Percentiles rank a stretch among this genome's conserved stretches.
phyloP scores from a whole-genome alignment of 2,329 filamentous ascomycete genomes.

The Pyrenochaeta sp. region DNA sequence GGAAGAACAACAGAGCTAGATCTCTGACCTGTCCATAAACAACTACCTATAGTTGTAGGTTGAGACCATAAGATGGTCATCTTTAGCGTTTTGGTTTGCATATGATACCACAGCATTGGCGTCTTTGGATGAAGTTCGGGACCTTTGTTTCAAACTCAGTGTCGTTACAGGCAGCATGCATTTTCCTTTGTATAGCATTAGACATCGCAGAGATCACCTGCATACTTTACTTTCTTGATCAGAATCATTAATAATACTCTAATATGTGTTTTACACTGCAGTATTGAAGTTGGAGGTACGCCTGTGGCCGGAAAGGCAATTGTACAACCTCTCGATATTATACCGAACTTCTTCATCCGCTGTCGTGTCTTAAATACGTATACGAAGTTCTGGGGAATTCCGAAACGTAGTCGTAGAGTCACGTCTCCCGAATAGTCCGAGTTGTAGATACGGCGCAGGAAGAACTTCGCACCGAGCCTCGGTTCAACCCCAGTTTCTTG shows the following conservation, averaged over 20 bases:
- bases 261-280: not conserved
- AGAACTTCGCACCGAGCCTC: conserved; percentile 28
- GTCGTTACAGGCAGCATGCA: not conserved
- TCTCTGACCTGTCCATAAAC: conserved; percentile 43
- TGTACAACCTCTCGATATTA: no score
- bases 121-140: not conserved
- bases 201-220: conserved; percentile 1
- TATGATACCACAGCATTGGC: conserved; percentile 21
- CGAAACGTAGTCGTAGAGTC: no score
- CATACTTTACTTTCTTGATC: conserved; percentile 1
- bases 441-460: not conserved
- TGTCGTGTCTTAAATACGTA: no score
- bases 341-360: no score
- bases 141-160: not conserved
- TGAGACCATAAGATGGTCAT: conserved; percentile 1
- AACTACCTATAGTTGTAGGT: not conserved
- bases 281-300: not conserved
- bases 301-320: no score
- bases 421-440: no score
- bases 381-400: no score
- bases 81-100: conserved; percentile 11
- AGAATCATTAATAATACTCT: not conserved
- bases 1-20: conserved; percentile 29
- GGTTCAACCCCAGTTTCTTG: conserved; percentile 33
- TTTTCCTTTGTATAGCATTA: conserved; percentile 12